phyloP scores from a whole-genome alignment of 345 rosid species.

The Alliaria petiolata region DNA sequence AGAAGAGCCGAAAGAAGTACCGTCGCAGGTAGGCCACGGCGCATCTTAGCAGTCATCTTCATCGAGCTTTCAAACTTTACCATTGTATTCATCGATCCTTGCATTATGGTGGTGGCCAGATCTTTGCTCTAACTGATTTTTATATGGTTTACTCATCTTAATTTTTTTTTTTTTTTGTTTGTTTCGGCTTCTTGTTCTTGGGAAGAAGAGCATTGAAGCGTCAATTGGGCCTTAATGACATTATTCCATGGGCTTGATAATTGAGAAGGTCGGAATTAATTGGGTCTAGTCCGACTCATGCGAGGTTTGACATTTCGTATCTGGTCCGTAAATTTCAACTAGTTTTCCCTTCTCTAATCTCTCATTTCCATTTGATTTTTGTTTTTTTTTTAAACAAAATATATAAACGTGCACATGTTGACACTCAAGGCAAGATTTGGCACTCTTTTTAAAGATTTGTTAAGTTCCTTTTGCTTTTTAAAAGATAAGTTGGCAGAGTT shows the following conservation, averaged over 20 bases:
- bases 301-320: too few relatives aligned
- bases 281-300: too few relatives aligned
- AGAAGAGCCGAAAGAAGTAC: not conserved
- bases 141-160: not conserved
- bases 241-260: not conserved
- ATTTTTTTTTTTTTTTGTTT: not conserved
- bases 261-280: not conserved
- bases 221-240: not conserved
- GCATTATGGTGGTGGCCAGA: not conserved
- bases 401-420: not conserved
- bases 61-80: conserved; percentile 1
- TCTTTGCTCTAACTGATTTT: not conserved
- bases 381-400: too few relatives aligned
- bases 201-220: not conserved
- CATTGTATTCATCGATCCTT: conserved; percentile 6
- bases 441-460: not conserved
- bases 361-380: too few relatives aligned
- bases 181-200: too few relatives aligned
- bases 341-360: too few relatives aligned
- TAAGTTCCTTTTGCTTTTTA: not conserved
- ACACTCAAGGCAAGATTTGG: not conserved
- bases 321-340: too few relatives aligned
- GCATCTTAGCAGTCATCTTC: conserved; percentile 7
- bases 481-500: not conserved
- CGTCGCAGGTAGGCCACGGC: not conserved